phyloP scores from a whole-genome alignment of 306 rosid species.

The Ammopiptanthus mongolicus region DNA sequence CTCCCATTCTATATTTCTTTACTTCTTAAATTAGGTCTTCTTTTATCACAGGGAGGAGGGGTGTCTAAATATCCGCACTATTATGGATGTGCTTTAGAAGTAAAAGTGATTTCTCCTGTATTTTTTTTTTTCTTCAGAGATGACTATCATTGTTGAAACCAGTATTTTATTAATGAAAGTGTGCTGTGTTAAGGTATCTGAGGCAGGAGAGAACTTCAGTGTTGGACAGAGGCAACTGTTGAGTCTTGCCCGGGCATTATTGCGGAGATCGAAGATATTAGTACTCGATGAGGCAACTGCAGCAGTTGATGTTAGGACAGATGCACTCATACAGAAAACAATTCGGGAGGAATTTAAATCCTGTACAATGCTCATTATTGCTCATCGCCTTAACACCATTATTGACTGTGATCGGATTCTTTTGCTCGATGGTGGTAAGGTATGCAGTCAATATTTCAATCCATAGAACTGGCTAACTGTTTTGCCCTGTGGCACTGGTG shows the following conservation, averaged over 20 bases:
- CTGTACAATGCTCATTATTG: constrained; percentile 86
- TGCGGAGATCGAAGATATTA: constrained; percentile 85
- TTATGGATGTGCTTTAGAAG: background rate
- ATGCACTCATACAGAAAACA: constrained; percentile 88
- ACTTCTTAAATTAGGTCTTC: background rate
- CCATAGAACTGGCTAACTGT: background rate
- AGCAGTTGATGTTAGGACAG: constrained; percentile 90
- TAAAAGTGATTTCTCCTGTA: background rate
- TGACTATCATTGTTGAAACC: background rate
- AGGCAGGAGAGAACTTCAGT: constrained; percentile 93
- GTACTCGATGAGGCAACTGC: constrained; percentile 99
- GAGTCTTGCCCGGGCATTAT: constrained; percentile 86
- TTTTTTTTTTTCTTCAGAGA: background rate
- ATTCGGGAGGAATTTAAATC: constrained; percentile 87
- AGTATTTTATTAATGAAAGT: constrained; percentile 14
- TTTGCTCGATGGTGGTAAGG: constrained; percentile 83
- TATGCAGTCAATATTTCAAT: constrained; percentile 24
- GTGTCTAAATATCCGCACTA: background rate
- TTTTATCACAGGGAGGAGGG: background rate
- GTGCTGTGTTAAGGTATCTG: constrained; percentile 59
- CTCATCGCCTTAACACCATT: constrained; percentile 89
- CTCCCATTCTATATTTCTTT: background rate
- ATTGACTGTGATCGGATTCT: constrained; percentile 83
- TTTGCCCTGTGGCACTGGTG: background rate
- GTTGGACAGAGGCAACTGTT: constrained; percentile 93